Conservation (phyloP, 345 rosid species). For the Pelargonium nanum region DNA sequence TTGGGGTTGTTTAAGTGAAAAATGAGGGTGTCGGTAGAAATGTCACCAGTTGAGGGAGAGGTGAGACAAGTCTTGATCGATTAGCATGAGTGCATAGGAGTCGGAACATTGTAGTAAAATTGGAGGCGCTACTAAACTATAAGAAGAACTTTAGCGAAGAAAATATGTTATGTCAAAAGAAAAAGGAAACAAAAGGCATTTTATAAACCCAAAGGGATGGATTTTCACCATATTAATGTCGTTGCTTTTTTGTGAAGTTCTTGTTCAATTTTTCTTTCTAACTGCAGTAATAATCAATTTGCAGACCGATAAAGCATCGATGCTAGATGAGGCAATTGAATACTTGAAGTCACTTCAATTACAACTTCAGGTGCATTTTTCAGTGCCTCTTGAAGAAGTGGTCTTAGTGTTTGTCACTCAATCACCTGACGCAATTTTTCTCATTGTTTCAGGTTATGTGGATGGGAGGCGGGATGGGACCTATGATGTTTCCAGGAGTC, state of each 20-base stretch:
- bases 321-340: constrained; percentile 88
- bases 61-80: too few species aligned
- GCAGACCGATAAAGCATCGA: constrained; percentile 92
- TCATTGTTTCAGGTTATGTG: constrained; percentile 56
- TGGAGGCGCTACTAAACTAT: too few species aligned
- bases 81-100: too few species aligned
- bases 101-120: too few species aligned
- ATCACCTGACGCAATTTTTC: neutral
- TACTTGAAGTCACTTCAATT: constrained; percentile 87
- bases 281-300: neutral
- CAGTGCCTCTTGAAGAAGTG: neutral
- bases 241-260: neutral
- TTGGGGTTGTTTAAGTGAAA: too few species aligned
- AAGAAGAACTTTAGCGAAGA: too few species aligned
- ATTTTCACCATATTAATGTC: neutral
- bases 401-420: neutral
- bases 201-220: too few species aligned
- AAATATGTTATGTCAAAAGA: too few species aligned
- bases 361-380: constrained; percentile 60
- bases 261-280: neutral
- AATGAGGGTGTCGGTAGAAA: too few species aligned
- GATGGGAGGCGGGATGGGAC: constrained; percentile 86
- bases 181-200: too few species aligned
- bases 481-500: constrained; percentile 72
- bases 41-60: too few species aligned